phyloP scores from a whole-genome alignment of 169 alveolate genomes.

The Toxoplasma gondii region DNA sequence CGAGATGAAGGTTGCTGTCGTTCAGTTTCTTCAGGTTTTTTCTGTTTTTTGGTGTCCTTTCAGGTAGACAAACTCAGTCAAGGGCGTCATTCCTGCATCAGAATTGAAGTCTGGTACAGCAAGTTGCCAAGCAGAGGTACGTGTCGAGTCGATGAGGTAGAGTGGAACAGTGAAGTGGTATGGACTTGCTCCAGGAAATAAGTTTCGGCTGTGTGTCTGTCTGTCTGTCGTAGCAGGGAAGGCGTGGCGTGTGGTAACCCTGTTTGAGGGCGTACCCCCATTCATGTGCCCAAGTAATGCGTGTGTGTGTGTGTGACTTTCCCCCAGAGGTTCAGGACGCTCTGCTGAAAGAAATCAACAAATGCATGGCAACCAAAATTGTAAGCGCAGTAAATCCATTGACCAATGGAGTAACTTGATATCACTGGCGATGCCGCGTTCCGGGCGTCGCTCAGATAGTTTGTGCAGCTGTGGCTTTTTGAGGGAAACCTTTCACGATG shows the following conservation, averaged over 20 bases:
- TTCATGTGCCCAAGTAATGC: too few species aligned
- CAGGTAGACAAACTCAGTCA: slow-evolving; percentile 62
- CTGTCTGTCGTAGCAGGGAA: not conserved
- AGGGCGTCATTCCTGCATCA: slow-evolving; percentile 51
- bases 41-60: not conserved
- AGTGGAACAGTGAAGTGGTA: too few species aligned
- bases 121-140: slow-evolving; percentile 29
- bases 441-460: too few species aligned
- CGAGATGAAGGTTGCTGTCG: not conserved
- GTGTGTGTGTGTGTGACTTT: not conserved
- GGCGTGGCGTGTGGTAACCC: not conserved
- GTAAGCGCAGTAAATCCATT: not conserved
- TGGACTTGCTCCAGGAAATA: not conserved
- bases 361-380: slow-evolving; percentile 35
- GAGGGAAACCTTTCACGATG: too few species aligned
- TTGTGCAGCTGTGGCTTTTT: too few species aligned
- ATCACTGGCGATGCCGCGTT: too few species aligned
- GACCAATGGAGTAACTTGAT: too few species aligned
- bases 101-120: slow-evolving; percentile 49
- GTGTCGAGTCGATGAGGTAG: not conserved
- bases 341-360: slow-evolving; percentile 20
- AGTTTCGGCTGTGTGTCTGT: not conserved
- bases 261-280: too few species aligned
- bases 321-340: slow-evolving; percentile 25
- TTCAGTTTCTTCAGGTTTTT: not conserved